These are phyloP conservation scores for Talaromyces piceae DNA, from an alignment of 2,329 filamentous ascomycete genomes.

Conservation along the genomic window DNA sequence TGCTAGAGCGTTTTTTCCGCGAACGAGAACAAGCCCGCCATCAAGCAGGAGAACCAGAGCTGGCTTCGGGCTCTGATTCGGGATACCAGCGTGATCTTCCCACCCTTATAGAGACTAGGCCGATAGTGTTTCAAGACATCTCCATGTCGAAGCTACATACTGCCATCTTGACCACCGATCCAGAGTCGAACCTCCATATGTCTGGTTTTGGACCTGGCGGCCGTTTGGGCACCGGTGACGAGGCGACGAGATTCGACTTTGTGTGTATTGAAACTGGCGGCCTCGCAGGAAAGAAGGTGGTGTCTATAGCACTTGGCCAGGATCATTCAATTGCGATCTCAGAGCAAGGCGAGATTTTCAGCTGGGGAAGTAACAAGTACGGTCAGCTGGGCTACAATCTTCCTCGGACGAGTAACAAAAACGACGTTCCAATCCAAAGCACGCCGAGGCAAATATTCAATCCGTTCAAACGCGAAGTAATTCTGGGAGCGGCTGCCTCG, in stretches of 20 bases:
- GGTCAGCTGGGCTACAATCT: slow-evolving; percentile 81
- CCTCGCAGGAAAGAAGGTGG: slow-evolving; percentile 65
- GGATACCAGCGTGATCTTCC: slow-evolving; percentile 55
- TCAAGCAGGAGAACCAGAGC: slow-evolving; percentile 27
- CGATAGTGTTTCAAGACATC: slow-evolving; percentile 71
- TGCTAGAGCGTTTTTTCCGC: slow-evolving; percentile 65
- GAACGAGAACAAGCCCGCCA: slow-evolving; percentile 46
- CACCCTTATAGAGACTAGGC: slow-evolving; percentile 61
- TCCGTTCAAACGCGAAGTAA: slow-evolving; percentile 73
- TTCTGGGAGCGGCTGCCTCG: slow-evolving; percentile 80
- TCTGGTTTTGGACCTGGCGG: slow-evolving; percentile 89
- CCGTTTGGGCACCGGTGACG: slow-evolving; percentile 79
- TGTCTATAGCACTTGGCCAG: slow-evolving; percentile 75
- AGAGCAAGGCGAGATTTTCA: slow-evolving; percentile 82
- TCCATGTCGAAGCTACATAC: slow-evolving; percentile 87
- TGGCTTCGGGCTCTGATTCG: slow-evolving; percentile 18
- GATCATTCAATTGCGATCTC: slow-evolving; percentile 85
- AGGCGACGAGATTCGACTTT: slow-evolving; percentile 82
- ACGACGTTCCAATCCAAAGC: slow-evolving; percentile 77
- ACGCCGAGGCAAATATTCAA: slow-evolving; percentile 86
- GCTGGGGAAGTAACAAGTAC: slow-evolving; percentile 83
- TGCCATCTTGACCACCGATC: slow-evolving; percentile 78
- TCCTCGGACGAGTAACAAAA: slow-evolving; percentile 54
- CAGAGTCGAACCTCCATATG: slow-evolving; percentile 82
- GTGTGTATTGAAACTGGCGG: slow-evolving; percentile 69